These are phyloP conservation scores for Favolaschia claudopus DNA, from an alignment of 768 basidiomycete species.

Conservation along the genomic window DNA sequence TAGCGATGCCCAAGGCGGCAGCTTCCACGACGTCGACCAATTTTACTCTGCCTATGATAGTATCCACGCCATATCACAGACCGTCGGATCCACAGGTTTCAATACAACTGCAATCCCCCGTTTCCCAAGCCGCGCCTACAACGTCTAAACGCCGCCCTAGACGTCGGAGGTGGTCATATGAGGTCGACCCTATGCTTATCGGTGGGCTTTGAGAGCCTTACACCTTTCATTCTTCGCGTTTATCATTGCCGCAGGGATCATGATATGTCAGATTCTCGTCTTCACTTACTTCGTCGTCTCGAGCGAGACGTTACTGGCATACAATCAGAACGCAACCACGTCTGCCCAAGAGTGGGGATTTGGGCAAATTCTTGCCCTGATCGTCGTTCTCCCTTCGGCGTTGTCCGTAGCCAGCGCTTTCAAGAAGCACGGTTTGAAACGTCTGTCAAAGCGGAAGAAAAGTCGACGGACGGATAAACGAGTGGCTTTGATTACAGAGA, in stretches of 20 bases:
- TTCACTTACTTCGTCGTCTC: conserved; percentile 50
- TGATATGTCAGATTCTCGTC: conserved; percentile 44
- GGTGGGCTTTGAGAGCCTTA: background rate
- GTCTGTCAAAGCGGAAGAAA: conserved; percentile 37
- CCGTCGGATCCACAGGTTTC: background rate
- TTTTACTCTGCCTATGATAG: background rate
- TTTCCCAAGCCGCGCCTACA: background rate
- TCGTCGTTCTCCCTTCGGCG: conserved; percentile 48
- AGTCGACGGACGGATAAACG: conserved; percentile 2
- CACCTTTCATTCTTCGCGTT: background rate
- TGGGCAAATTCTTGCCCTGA: conserved; percentile 51
- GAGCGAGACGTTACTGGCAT: conserved; percentile 43
- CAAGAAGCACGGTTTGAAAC: conserved; percentile 39
- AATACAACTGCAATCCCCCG: background rate
- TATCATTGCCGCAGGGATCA: conserved; percentile 33
- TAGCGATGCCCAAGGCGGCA: background rate
- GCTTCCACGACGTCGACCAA: background rate
- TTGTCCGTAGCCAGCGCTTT: conserved; percentile 43
- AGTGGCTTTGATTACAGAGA: conserved; percentile 15
- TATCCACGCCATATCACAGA: background rate
- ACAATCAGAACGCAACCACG: conserved; percentile 35
- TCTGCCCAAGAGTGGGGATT: conserved; percentile 44
- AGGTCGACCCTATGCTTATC: conserved; percentile 50
- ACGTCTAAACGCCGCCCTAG: conserved; percentile 35
- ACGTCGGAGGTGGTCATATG: conserved; percentile 41